Conservation (phyloP, 768 basidiomycete genomes). For the Lactarius trivialis region DNA sequence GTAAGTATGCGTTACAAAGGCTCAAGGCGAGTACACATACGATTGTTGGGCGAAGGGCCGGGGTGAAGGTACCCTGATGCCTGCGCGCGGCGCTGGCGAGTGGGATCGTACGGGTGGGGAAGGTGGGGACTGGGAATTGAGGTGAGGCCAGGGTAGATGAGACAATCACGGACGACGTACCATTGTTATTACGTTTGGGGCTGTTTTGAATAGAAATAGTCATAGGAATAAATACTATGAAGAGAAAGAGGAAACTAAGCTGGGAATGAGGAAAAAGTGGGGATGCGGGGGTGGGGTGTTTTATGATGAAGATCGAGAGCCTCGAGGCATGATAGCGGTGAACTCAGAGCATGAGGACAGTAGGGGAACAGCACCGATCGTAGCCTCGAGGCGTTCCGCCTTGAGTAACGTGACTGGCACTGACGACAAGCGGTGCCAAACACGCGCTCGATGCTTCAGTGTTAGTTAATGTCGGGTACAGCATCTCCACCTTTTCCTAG, state of each 20-base stretch:
- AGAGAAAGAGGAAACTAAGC: background rate
- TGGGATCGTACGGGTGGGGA: conserved; percentile 5
- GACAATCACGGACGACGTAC: background rate
- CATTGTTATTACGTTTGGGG: background rate
- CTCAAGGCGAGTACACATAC: background rate
- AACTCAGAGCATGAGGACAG: background rate
- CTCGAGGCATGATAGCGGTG: background rate
- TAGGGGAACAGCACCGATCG: background rate
- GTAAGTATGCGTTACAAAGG: background rate
- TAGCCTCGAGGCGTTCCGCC: background rate
- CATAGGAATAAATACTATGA: conserved; percentile 16
- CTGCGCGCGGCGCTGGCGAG: conserved; percentile 12
- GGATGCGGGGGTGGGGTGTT: background rate
- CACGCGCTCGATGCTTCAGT: conserved; percentile 4
- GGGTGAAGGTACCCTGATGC: background rate
- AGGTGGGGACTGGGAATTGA: conserved; percentile 7
- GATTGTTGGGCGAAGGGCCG: conserved; percentile 4
- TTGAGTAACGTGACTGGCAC: background rate
- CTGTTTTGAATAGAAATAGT: background rate
- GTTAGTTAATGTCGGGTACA: conserved; percentile 9
- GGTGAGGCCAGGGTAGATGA: background rate
- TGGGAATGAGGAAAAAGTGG: background rate
- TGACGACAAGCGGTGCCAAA: conserved; percentile 18
- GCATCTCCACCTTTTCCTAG: conserved; percentile 22
- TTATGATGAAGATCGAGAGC: background rate